Evolutionary conservation across 192 early-diverging fungal species (phyloP).

Genomic region (Mycoemilia scoparia): DNA sequence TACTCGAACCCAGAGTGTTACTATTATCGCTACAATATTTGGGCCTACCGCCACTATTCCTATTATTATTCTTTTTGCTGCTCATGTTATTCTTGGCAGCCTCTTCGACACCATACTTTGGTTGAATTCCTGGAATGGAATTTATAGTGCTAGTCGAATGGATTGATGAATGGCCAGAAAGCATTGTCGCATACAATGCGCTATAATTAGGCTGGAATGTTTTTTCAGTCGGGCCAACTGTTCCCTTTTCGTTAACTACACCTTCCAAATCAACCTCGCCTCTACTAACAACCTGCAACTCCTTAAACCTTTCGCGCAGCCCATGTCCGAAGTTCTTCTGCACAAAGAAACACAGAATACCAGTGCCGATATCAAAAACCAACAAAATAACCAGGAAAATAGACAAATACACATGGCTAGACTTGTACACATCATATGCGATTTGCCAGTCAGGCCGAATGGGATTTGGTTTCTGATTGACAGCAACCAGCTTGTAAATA

Average conservation of each 20-base stretch:
- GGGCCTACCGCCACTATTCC: too few relatives aligned
- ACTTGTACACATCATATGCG: background rate
- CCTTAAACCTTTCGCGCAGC: slow-evolving; percentile 9
- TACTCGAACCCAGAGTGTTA: too few relatives aligned
- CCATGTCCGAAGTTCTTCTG: slow-evolving; percentile 10
- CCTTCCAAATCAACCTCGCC: slow-evolving; percentile 11
- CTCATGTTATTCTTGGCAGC: too few relatives aligned
- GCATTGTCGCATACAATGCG: too few relatives aligned
- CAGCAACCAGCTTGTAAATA: slow-evolving; percentile 17
- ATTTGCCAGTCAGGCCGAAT: too few relatives aligned
- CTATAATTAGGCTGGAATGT: too few relatives aligned
- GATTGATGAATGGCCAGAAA: too few relatives aligned
- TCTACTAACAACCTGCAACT: slow-evolving; percentile 12
- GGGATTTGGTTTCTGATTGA: slow-evolving; percentile 1
- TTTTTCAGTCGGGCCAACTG: background rate
- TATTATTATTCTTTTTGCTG: too few relatives aligned
- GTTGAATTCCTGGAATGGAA: too few relatives aligned
- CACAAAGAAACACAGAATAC: slow-evolving; percentile 3
- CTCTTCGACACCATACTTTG: too few relatives aligned
- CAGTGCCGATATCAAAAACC: slow-evolving; percentile 5
- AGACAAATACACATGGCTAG: slow-evolving; percentile 6
- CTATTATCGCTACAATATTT: too few relatives aligned
- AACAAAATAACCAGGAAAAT: slow-evolving; percentile 10
- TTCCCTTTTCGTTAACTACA: slow-evolving; percentile 12
- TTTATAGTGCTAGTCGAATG: too few relatives aligned